Base-by-base conservation (phyloP, 2,329 filamentous ascomycete species). In the Fusarium sp. region DNA sequence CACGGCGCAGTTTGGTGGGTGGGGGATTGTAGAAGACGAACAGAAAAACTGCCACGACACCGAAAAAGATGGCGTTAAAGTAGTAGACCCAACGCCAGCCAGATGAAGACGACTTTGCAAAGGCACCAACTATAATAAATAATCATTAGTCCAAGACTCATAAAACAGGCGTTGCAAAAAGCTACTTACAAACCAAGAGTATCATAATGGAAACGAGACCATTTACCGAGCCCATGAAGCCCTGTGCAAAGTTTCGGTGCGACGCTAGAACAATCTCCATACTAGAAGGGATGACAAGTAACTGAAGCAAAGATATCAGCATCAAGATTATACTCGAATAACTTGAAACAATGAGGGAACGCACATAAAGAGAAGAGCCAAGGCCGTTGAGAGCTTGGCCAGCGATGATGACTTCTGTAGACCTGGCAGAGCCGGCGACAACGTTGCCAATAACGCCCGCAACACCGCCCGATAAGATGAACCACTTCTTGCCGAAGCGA, bases 401-500 rank as follows among this genome's bases (percentile, higher is more conserved):
- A 3, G 56, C 56, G 35, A 40, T 59, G 16, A 59, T 59, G 7
- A 59, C 35, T 27, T 59, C 34, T 18, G 56, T 59, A 3, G 56
- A 59, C 35, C 40, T 59, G 56, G 56, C 56, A 8, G 35, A 37
- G 56, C 56, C 56, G 11, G 56, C 56, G 3, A 59, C 56, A 3
- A 29, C 22, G 13, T 38, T 59, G 22, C 56, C 56, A 9, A 59
- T 35, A 7, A 59, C 34, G 7, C 35, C 56, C 4, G 34, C 56
- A 18, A 59, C 22, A 27, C 56, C 56, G 9, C 56, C 56, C 29
- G 56, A 34, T 6, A 35, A 34, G 4, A 59, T 59, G 34, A 59
- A 59, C 56, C 56, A 59, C 35, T 59, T 59, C 34, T 59, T 59
- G 5, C 56, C 56, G 22, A 59, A 59, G 35, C 56, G 56, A 59